Evolutionary conservation across 139 green algal species (phyloP).

Genomic region (Monoraphidium neglectum): DNA sequence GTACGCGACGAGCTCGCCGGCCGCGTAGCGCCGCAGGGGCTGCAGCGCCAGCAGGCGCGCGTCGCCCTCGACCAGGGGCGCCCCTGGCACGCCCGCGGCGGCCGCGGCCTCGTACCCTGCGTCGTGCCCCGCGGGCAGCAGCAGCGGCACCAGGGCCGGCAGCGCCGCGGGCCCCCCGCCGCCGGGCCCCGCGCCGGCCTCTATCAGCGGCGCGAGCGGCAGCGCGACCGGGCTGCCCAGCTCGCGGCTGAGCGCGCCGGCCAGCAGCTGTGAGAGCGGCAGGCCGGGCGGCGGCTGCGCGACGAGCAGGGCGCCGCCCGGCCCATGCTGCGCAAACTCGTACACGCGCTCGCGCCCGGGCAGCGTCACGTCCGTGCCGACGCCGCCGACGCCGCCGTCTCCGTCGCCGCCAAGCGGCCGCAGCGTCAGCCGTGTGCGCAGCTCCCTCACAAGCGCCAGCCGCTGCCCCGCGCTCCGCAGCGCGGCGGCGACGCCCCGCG

Average conservation of each 20-base stretch:
- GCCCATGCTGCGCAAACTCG: constrained; percentile 26
- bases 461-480: too few species aligned
- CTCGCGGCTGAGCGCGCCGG: constrained; percentile 44
- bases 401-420: too few species aligned
- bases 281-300: constrained; percentile 37
- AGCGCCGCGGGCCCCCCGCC: constrained; percentile 15
- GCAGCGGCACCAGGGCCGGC: constrained; percentile 32
- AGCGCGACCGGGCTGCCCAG: constrained; percentile 55
- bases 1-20: constrained; percentile 48
- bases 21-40: constrained; percentile 55
- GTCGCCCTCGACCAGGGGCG: constrained; percentile 48
- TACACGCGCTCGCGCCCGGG: constrained; percentile 10
- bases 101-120: constrained; percentile 32
- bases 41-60: constrained; percentile 46
- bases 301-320: constrained; percentile 33
- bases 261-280: constrained; percentile 39
- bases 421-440: neutral
- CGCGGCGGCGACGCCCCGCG: neutral
- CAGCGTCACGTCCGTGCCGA: constrained; percentile 1
- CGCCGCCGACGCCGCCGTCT: too few species aligned
- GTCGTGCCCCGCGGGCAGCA: constrained; percentile 46
- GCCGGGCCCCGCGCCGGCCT: neutral
- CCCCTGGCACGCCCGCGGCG: constrained; percentile 42
- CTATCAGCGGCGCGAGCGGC: constrained; percentile 62
- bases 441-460: too few species aligned